A percentile compares a stretch with the other conserved stretches of the same genome.
These are phyloP conservation scores for Aaosphaeria arxii DNA, from an alignment of 2,329 filamentous ascomycete genomes.

Conservation along the genomic window DNA sequence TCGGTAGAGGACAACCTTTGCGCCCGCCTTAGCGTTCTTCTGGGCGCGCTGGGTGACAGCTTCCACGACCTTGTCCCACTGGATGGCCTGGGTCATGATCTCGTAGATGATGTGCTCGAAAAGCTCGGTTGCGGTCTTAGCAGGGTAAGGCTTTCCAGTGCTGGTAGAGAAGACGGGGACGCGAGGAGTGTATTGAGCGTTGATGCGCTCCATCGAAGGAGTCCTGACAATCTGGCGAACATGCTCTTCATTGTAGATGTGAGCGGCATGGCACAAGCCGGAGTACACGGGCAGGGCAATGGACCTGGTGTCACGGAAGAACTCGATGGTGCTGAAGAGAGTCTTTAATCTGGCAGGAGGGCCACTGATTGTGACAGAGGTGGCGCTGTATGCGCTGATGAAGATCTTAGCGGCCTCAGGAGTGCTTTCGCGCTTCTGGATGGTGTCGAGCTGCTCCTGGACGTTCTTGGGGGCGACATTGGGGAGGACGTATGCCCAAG, in stretches of 20 bases:
- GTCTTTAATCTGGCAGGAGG: slow-evolving; percentile 25
- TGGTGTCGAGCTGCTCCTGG: slow-evolving; percentile 39
- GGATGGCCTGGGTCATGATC: slow-evolving; percentile 20
- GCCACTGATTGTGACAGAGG: slow-evolving; percentile 28
- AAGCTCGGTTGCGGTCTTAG: slow-evolving; percentile 17
- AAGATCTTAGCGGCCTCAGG: slow-evolving; percentile 20
- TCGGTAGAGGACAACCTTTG: neutral
- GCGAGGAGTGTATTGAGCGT: no score
- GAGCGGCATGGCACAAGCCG: slow-evolving; percentile 20
- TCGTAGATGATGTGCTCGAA: slow-evolving; percentile 14
- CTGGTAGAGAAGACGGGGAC: slow-evolving; percentile 31
- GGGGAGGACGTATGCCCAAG: slow-evolving; percentile 45
- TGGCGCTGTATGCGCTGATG: slow-evolving; percentile 21
- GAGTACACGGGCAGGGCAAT: neutral
- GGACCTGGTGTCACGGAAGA: neutral
- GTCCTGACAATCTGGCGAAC: slow-evolving; percentile 18
- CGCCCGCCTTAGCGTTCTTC: neutral
- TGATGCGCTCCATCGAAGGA: neutral
- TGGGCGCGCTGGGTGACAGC: slow-evolving; percentile 12
- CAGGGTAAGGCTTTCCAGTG: slow-evolving; percentile 29
- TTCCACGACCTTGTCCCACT: slow-evolving; percentile 20
- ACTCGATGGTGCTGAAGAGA: slow-evolving; percentile 11
- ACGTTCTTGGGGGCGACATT: slow-evolving; percentile 28
- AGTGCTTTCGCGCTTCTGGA: slow-evolving; percentile 24
- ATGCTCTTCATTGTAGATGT: slow-evolving; percentile 25